Base-by-base conservation (phyloP, 2,329 filamentous ascomycete species). In the Hymenotorrendiella dingleyae region DNA sequence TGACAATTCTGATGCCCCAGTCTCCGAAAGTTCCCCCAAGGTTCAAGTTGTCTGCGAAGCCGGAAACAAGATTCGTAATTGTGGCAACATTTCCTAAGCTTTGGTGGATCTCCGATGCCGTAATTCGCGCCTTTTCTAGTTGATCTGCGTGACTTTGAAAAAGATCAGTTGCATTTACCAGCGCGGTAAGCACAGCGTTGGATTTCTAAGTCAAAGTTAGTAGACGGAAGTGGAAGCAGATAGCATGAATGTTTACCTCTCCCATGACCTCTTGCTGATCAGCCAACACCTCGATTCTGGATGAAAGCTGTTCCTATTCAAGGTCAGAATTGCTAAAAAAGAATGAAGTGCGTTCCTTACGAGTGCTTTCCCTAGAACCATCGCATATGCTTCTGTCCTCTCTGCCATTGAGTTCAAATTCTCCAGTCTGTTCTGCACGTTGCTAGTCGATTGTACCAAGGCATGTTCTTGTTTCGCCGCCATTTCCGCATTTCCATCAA, bases 381-480 rank as follows among this genome's bases (percentile, higher is more conserved):
- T 35, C 14, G 53, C 28, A 5, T 42, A 47, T 30, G 42, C 43
- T 42, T 55, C 49, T 6, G 52, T 54, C 10, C 48, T 39, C 16
- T 38, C 50, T n/a, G 54, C 48, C 20, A 54, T 36, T 10, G 46
- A 42, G 37, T 54, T 49, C 11, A 62, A 45, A 6, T 23, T 41
- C 24, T 45, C 44, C 28, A 60, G 40, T 8, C 44, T 42, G 20
- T 40, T 40, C 37, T 49, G 45, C 12, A 57, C 36, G 30, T 48
- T 47, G 6, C 33, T 45, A 4, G 54, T 53, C 14, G 53, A 45
- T 6, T 48, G 40, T 7, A 43, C 45, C 17, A 60, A 36, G 19
- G 58, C 53, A n/a, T 54, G 44, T 32, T 56, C 54, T 40, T 58
- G 55, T 6, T 47, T 44, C 22, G 54, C 50, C 24, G 54, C 55